These are phyloP conservation scores for Gossypium ekmanianum DNA, from an alignment of 345 rosid genomes.

Conservation along the genomic window DNA sequence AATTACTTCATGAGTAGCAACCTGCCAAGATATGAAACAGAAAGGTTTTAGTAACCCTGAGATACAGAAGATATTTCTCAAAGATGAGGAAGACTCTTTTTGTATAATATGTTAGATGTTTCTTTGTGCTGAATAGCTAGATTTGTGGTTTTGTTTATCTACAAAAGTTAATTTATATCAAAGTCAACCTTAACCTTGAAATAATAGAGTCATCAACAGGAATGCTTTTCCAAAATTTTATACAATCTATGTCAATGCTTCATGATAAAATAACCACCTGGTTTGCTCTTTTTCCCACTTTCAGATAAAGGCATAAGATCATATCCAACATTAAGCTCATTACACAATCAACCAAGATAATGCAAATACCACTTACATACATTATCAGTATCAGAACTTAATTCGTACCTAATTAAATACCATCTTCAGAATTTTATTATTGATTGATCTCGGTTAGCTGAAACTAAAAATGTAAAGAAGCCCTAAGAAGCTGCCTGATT, in stretches of 20 bases:
- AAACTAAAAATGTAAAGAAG: background rate
- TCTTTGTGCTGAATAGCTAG: background rate
- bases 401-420: background rate
- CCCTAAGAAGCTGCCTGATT: background rate
- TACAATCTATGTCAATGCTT: background rate
- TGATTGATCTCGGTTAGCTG: background rate
- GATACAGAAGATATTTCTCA: background rate
- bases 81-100: background rate
- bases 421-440: background rate
- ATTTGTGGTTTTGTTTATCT: background rate
- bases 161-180: background rate
- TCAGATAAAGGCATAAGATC: background rate
- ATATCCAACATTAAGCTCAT: background rate
- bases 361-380: background rate
- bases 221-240: background rate
- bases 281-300: background rate
- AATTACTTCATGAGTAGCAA: conserved; percentile 39
- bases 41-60: background rate
- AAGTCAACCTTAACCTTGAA: background rate
- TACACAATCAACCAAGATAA: background rate
- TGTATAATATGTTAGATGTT: background rate
- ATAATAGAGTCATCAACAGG: background rate
- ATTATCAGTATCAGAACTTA: background rate
- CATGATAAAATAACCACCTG: background rate
- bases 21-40: conserved; percentile 33